phyloP scores from a whole-genome alignment of 1,284 basidiomycete genomes.

The Pterulicium gracile region DNA sequence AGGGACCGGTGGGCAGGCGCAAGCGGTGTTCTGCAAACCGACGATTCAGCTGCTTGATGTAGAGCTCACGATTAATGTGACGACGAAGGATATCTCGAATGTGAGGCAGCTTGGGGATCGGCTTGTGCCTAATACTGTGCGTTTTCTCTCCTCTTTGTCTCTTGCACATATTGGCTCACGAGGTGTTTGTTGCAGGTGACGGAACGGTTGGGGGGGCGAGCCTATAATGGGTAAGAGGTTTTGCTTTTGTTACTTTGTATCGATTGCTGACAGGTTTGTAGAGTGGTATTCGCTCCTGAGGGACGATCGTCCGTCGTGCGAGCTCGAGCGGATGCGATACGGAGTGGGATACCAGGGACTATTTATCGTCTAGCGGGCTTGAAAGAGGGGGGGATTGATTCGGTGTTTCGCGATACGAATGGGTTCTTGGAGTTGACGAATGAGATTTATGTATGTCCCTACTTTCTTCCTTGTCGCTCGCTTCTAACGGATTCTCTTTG shows the following conservation, averaged over 20 bases:
- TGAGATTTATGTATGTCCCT: conserved; percentile 36
- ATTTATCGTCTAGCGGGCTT: conserved; percentile 39
- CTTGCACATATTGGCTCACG: background rate
- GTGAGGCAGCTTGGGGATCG: conserved; percentile 22
- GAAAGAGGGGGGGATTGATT: conserved; percentile 23
- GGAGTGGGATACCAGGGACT: conserved; percentile 39
- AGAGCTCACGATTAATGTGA: background rate
- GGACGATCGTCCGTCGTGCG: conserved; percentile 31
- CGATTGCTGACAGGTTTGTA: conserved; percentile 13
- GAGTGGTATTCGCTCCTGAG: conserved; percentile 31
- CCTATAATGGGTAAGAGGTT: conserved; percentile 43
- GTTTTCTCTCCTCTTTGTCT: background rate
- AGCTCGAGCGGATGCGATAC: conserved; percentile 35
- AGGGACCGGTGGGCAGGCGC: conserved; percentile 24
- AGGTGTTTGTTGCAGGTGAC: background rate
- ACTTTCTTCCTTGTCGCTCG: conserved; percentile 1
- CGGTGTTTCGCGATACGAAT: conserved; percentile 33
- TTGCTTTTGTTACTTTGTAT: background rate
- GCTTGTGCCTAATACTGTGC: background rate
- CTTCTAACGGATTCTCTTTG: background rate
- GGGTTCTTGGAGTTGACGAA: conserved; percentile 40
- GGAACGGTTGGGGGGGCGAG: conserved; percentile 25
- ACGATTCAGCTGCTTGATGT: conserved; percentile 33
- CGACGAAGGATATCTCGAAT: conserved; percentile 6
- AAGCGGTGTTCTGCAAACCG: conserved; percentile 46